phyloP scores from a whole-genome alignment of 2,329 filamentous ascomycete genomes.

The Clarireedia hainanense region DNA sequence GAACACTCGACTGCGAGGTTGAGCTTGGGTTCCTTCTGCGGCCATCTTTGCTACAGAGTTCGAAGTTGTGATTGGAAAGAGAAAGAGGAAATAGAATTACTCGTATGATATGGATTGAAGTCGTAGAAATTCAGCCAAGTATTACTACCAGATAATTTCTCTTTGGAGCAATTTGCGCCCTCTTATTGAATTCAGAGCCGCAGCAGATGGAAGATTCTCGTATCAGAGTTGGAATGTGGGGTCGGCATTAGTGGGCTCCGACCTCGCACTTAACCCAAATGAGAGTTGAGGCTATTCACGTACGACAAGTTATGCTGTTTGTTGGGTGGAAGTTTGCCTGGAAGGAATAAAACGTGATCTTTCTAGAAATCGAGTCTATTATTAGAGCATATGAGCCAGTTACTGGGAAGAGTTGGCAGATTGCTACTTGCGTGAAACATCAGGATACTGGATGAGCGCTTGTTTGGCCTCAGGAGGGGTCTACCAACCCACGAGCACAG shows the following conservation, averaged over 20 bases:
- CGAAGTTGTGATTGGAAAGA: constrained; percentile 13
- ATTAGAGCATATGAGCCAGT: not conserved
- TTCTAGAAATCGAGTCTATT: not conserved
- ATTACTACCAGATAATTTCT: too few species aligned
- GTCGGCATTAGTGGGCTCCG: constrained; percentile 6
- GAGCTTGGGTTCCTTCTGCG: constrained; percentile 26
- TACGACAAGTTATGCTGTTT: not conserved
- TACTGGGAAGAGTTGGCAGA: too few species aligned
- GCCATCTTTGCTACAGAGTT: constrained; percentile 27
- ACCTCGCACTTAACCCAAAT: not conserved
- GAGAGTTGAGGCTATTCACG: constrained; percentile 1
- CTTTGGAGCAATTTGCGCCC: not conserved
- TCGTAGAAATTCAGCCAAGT: not conserved
- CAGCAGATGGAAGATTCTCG: constrained; percentile 6
- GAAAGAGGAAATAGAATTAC: not conserved
- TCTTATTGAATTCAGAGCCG: not conserved
- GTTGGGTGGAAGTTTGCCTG: too few species aligned
- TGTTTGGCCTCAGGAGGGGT: too few species aligned
- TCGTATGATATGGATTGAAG: not conserved
- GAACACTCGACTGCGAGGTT: constrained; percentile 61
- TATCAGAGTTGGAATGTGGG: constrained; percentile 8
- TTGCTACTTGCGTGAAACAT: not conserved
- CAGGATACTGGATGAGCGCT: not conserved
- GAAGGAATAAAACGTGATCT: not conserved
- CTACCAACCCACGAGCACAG: not conserved